Evolutionary conservation across 371 early-diverging fungal genomes (phyloP), one percentile per base, ranked within the genome.

Genomic region (Coemansia sp.): DNA sequence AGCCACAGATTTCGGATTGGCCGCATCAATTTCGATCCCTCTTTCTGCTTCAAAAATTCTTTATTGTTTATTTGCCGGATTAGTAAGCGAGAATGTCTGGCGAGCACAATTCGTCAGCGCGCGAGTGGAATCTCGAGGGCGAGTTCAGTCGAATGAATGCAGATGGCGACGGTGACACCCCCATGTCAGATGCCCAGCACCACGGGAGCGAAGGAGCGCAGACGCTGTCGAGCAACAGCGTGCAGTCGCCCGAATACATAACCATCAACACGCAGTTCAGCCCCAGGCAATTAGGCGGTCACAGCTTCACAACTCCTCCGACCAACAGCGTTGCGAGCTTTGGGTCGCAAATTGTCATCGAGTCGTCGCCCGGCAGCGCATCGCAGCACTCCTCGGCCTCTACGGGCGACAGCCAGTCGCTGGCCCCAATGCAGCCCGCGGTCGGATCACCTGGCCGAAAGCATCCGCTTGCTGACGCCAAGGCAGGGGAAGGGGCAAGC

Each of bases 251-350:
- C 5, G 67, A 67, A n/a, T 50, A 36, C 16, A 67, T 61, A 24
- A 24, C 50, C 10, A 56, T 67, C 5, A 57, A 61, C 46, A 61
- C 67, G 6, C 67, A 67, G 33, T 24, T 51, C 31, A 67, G 62
- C 11, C 67, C 61, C 24, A 24, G 18, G 32, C 24, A 24, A 33
- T 5, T 39, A 14, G 14, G 33, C 10, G 34, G n/a, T 10, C 33
- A 36, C 24, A 36, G 18, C 37, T 52, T 52, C 16, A 6, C 37
- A 14, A 52, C 53, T 8, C 37, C 53, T 7, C 18, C 7, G 14
- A 10, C n/a, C 42, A 42, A n/a, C 42, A 42, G 42, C 42, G 16
- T 46, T 8, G 33, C 10, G 33, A n/a, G 33, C 34, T 14, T 32
- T 33, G 53, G 37, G 24, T 3, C 36, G 18, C 53, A 52, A 18